A percentile compares a stretch with the other conserved stretches of the same genome.
Evolutionary conservation across 805 yeast genomes (phyloP).

Genomic region (Dipodascus geniculatus): DNA sequence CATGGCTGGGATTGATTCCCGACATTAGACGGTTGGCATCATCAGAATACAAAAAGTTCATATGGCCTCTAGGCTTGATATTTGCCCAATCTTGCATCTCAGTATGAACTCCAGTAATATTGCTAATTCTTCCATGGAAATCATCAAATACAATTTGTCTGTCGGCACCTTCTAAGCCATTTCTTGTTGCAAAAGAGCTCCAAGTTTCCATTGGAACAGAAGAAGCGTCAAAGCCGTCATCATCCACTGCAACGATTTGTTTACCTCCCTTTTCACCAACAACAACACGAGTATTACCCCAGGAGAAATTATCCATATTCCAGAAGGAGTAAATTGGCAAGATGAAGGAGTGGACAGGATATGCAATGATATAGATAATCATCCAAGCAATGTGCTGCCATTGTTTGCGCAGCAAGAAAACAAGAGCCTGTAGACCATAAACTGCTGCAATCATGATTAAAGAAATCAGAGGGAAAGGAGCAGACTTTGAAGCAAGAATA

Average conservation of each 20-base stretch:
- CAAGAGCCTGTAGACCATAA: slow-evolving; percentile 49
- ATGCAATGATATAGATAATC: slow-evolving; percentile 44
- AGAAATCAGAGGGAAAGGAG: slow-evolving; percentile 42
- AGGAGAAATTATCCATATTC: slow-evolving; percentile 53
- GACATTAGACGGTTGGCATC: neutral
- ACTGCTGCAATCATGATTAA: slow-evolving; percentile 43
- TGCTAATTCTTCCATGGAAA: slow-evolving; percentile 22
- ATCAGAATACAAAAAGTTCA: neutral
- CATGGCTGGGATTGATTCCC: neutral
- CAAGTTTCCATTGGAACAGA: slow-evolving; percentile 29
- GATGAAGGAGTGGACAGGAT: slow-evolving; percentile 51
- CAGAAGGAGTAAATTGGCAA: slow-evolving; percentile 50
- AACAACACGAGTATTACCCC: slow-evolving; percentile 55
- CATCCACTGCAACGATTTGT: slow-evolving; percentile 28
- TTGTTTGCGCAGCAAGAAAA: slow-evolving; percentile 35
- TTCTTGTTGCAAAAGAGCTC: slow-evolving; percentile 26
- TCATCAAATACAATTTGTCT: slow-evolving; percentile 25
- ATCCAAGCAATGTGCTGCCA: slow-evolving; percentile 43
- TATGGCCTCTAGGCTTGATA: slow-evolving; percentile 3
- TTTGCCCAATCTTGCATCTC: slow-evolving; percentile 18
- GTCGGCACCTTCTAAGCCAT: slow-evolving; percentile 28
- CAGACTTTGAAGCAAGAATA: slow-evolving; percentile 37
- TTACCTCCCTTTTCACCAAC: slow-evolving; percentile 42
- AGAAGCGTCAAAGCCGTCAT: slow-evolving; percentile 26
- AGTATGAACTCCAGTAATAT: slow-evolving; percentile 13